Conservation (phyloP, 352 stramenopile species). For the Pythium sukuiense region DNA sequence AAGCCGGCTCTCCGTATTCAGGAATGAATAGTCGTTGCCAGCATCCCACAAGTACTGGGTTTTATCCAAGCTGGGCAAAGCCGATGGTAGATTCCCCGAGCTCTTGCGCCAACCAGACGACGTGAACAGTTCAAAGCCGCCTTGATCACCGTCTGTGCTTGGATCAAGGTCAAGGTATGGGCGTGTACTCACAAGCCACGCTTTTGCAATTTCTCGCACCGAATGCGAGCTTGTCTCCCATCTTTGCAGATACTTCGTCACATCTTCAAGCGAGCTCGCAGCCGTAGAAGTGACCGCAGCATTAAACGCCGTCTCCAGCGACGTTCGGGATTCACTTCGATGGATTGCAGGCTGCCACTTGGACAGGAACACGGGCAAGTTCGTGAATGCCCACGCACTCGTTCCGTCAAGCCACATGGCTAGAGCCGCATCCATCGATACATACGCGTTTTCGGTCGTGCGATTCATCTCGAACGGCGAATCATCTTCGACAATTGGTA, state of each 20-base stretch:
- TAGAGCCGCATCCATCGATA: slow-evolving; percentile 44
- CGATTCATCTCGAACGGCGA: slow-evolving; percentile 60
- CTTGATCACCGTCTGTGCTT: slow-evolving; percentile 33
- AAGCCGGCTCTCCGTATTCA: slow-evolving; percentile 18
- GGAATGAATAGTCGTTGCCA: slow-evolving; percentile 45
- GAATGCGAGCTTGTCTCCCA: slow-evolving; percentile 51
- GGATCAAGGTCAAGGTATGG: slow-evolving; percentile 49
- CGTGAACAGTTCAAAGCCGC: slow-evolving; percentile 54
- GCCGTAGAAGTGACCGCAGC: neutral
- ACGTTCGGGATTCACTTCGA: slow-evolving; percentile 15
- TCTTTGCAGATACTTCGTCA: slow-evolving; percentile 37
- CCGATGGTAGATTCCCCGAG: neutral
- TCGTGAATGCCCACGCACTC: slow-evolving; percentile 39
- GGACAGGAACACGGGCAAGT: slow-evolving; percentile 32
- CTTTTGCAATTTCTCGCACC: slow-evolving; percentile 29
- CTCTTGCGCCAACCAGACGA: slow-evolving; percentile 32
- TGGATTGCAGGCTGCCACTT: slow-evolving; percentile 56
- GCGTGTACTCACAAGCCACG: slow-evolving; percentile 39
- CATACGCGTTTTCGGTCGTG: slow-evolving; percentile 15
- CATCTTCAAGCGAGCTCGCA: slow-evolving; percentile 4
- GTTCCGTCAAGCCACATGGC: slow-evolving; percentile 32
- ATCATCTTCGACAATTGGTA: slow-evolving; percentile 35
- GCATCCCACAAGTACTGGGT: slow-evolving; percentile 44
- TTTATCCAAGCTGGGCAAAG: slow-evolving; percentile 40
- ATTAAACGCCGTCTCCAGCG: slow-evolving; percentile 21